Evolutionary conservation across 768 basidiomycete species (phyloP).

Genomic region (Mycena galericulata): DNA sequence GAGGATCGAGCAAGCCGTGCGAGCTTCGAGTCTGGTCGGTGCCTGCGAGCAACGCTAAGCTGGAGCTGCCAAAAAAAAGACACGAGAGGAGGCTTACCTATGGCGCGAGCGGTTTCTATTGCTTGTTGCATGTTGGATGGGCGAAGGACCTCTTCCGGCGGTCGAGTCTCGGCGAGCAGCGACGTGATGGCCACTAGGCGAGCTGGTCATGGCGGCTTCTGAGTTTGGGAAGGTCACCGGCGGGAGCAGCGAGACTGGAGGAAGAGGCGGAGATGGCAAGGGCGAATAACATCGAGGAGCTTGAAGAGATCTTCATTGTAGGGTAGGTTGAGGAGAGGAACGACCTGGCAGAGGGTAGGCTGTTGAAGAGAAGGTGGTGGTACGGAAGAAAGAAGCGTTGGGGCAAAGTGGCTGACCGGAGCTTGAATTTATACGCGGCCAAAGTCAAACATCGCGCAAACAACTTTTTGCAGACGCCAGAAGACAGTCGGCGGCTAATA

Average conservation of each 20-base stretch:
- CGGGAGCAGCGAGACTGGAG: conserved; percentile 57
- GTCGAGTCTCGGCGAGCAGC: conserved; percentile 27
- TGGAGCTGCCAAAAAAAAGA: background rate
- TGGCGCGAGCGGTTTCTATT: conserved; percentile 23
- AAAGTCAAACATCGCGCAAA: background rate
- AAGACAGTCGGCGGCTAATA: too few species aligned
- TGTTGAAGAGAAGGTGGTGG: conserved; percentile 34
- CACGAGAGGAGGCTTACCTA: conserved; percentile 2
- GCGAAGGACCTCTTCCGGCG: conserved; percentile 24
- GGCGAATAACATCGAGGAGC: conserved; percentile 61
- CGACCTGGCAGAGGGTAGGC: conserved; percentile 32
- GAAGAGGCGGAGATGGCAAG: conserved; percentile 66
- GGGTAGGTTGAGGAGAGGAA: conserved; percentile 28
- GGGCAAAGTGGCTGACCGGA: conserved; percentile 28
- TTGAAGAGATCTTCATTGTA: conserved; percentile 60
- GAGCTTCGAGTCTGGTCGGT: conserved; percentile 7
- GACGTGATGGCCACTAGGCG: conserved; percentile 24
- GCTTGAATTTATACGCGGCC: conserved; percentile 7
- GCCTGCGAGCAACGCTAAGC: background rate
- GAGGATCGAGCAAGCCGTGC: conserved; percentile 4
- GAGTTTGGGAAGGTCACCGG: conserved; percentile 44
- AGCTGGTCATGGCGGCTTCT: conserved; percentile 32
- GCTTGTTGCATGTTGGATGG: conserved; percentile 28
- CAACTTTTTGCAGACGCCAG: background rate
- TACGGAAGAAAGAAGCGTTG: conserved; percentile 24